These are phyloP conservation scores for Oryza australiensis DNA, from an alignment of 176 grass and related monocot genomes.

Conservation along the genomic window DNA sequence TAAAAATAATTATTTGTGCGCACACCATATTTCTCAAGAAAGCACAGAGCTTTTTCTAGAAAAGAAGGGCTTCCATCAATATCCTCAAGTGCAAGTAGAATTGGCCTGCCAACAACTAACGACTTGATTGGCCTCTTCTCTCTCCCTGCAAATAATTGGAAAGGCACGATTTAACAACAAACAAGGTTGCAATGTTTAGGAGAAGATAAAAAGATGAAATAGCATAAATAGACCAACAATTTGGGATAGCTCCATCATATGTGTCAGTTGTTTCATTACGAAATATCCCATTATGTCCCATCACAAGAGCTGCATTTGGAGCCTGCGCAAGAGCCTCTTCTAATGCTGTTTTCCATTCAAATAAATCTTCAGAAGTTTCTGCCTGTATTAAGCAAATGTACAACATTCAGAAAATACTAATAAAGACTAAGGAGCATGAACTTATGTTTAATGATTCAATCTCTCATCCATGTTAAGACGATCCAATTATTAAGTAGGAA, in stretches of 20 bases:
- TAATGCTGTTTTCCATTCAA: constrained; percentile 97
- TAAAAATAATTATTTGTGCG: constrained; percentile 20
- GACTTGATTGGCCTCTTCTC: constrained; percentile 93
- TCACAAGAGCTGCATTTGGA: constrained; percentile 99
- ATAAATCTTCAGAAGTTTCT: constrained; percentile 95
- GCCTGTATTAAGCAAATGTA: constrained; percentile 45
- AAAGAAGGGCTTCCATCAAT: constrained; percentile 98
- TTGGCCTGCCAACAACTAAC: constrained; percentile 92
- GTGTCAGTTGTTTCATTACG: constrained; percentile 79
- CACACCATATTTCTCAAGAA: constrained; percentile 97
- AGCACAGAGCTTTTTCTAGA: constrained; percentile 89
- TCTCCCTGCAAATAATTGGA: constrained; percentile 71
- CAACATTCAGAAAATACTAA: constrained; percentile 8
- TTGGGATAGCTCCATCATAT: constrained; percentile 80
- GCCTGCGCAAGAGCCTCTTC: constrained; percentile 96
- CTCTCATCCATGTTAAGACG: not conserved
- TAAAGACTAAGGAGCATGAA: not conserved
- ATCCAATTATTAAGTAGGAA: constrained; percentile 23
- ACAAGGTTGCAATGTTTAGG: constrained; percentile 19
- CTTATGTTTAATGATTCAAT: not conserved
- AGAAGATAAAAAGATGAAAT: constrained; percentile 24
- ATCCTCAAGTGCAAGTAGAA: constrained; percentile 96
- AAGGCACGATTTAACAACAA: constrained; percentile 19
- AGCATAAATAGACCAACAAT: constrained; percentile 62
- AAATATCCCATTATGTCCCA: constrained; percentile 99